phyloP scores from a whole-genome alignment of 2,329 filamentous ascomycete genomes.

The Fusarium ambrosium region DNA sequence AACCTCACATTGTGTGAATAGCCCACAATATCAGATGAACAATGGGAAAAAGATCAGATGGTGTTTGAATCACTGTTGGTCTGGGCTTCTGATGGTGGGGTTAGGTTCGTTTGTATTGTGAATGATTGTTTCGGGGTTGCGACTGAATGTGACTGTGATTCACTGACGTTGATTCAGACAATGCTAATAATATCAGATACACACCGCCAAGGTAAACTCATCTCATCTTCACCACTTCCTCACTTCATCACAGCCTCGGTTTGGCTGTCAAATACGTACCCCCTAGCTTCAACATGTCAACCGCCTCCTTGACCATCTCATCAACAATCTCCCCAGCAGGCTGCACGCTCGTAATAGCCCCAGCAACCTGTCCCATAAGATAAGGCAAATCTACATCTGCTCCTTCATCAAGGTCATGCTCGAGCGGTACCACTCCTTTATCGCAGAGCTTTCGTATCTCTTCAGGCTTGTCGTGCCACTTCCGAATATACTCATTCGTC shows the following conservation, averaged over 20 bases:
- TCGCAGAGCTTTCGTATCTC: constrained; percentile 83
- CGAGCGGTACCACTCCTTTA: constrained; percentile 82
- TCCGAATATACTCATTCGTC: constrained; percentile 85
- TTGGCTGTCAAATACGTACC: constrained; percentile 68
- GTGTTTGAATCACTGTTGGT: not conserved
- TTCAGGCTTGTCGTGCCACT: constrained; percentile 83
- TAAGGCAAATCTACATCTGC: constrained; percentile 88
- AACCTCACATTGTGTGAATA: not conserved
- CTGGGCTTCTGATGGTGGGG: not conserved
- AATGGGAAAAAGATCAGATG: not conserved
- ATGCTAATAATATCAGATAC: not conserved
- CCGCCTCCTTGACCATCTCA: constrained; percentile 87
- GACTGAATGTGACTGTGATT: not conserved
- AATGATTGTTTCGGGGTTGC: not conserved
- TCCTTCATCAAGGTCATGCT: constrained; percentile 85
- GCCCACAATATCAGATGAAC: not conserved
- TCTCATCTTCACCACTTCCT: not conserved
- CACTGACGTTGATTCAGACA: not conserved
- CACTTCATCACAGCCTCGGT: constrained; percentile 57
- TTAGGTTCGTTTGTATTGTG: not conserved
- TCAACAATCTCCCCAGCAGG: constrained; percentile 87
- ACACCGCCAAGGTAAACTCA: not conserved
- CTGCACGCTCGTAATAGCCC: constrained; percentile 80
- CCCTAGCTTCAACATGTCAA: constrained; percentile 74
- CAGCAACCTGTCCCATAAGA: constrained; percentile 94